Evolutionary conservation across 257 asterid genomes (phyloP).

Genomic region (Thymus mandschuricus): DNA sequence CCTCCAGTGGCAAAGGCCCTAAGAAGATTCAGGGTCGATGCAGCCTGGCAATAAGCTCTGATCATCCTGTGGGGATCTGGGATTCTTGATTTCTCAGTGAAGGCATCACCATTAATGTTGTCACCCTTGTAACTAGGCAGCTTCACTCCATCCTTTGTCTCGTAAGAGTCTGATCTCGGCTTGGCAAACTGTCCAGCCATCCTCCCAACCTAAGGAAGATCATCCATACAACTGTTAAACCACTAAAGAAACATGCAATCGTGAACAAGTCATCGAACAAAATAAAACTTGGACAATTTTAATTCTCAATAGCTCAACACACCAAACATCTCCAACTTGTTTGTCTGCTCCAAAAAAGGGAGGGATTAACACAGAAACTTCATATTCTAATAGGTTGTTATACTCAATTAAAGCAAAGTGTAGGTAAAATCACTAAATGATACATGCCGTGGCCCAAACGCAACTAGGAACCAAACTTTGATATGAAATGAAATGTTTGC

Average conservation of each 20-base stretch:
- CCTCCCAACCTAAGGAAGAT: conserved; percentile 64
- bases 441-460: not conserved
- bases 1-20: conserved; percentile 91
- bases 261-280: not conserved
- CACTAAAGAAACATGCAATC: not conserved
- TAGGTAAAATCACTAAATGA: not conserved
- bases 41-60: conserved; percentile 85
- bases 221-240: conserved; percentile 20
- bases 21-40: conserved; percentile 83
- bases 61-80: conserved; percentile 89
- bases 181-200: conserved; percentile 93
- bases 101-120: conserved; percentile 74
- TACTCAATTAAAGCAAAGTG: not conserved
- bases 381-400: not conserved
- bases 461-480: no score
- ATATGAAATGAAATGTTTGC: no score
- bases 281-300: not conserved
- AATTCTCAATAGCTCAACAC: conserved; percentile 4
- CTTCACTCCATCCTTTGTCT: conserved; percentile 74
- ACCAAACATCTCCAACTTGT: not conserved
- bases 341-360: conserved; percentile 15
- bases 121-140: conserved; percentile 88
- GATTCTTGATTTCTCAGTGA: conserved; percentile 62
- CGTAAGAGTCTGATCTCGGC: conserved; percentile 66
- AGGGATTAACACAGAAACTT: not conserved